These are phyloP conservation scores for Alnus rubra DNA, from an alignment of 306 rosid species.

Conservation along the genomic window DNA sequence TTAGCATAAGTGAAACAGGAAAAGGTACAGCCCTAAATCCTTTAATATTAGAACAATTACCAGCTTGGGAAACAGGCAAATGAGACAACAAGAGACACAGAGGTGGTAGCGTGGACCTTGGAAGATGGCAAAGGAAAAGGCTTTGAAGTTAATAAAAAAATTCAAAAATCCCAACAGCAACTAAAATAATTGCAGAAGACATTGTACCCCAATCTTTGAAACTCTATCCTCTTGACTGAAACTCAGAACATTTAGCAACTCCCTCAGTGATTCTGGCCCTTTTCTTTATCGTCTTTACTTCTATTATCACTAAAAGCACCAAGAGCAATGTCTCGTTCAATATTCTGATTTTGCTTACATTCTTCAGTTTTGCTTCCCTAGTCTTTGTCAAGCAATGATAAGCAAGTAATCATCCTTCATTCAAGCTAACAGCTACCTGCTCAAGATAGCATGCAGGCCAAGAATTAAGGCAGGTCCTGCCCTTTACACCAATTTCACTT, in stretches of 20 bases:
- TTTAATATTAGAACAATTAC: neutral
- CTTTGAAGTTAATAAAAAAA: neutral
- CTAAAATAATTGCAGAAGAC: neutral
- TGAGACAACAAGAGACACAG: neutral
- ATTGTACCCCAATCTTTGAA: neutral
- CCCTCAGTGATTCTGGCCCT: neutral
- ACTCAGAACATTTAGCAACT: neutral
- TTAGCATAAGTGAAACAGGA: neutral
- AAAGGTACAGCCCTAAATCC: neutral
- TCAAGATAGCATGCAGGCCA: neutral
- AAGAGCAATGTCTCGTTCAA: neutral
- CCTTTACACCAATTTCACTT: neutral
- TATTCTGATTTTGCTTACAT: neutral
- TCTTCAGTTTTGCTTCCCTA: neutral
- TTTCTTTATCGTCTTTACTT: neutral
- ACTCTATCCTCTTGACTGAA: neutral
- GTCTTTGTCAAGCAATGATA: neutral
- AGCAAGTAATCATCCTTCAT: neutral
- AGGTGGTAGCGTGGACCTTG: neutral
- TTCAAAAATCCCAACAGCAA: neutral
- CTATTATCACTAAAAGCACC: neutral
- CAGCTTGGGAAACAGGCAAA: neutral
- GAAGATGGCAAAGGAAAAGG: constrained; percentile 1
- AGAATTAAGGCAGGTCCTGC: neutral
- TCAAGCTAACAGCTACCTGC: neutral